Evolutionary conservation across 768 basidiomycete genomes (phyloP), one percentile per base, ranked within the genome.

Genomic region (Galerina marginata): DNA sequence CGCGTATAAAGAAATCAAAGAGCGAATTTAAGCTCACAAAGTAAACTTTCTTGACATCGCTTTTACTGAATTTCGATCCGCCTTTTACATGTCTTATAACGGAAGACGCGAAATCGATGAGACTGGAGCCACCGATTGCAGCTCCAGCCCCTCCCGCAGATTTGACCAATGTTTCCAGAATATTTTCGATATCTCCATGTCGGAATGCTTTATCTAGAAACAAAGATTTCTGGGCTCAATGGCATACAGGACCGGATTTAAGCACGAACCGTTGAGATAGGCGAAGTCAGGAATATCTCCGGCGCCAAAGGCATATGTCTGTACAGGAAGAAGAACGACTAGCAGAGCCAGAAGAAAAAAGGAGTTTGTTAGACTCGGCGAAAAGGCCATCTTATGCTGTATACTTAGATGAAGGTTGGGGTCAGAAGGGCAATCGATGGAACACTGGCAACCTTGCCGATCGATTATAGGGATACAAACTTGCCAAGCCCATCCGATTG

Each of bases 131-230:
- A 11, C 75, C 75, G 23, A 72, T 62, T 11, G 77, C 77, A 26
- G 72, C 74, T 56, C 77, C 75, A 33, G 29, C 29, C 29, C 29
- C 29, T 14, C 84, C 84, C 9, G 79, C 83, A 40, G 79, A 77
- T 69, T 89, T 90, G 53, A 81, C 80, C 6, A 89, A 73, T n/a
- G 78, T 80, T 38, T 82, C 80, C 26, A 91, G 81, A 62, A 88
- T 80, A 67, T 85, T 84, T 75, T 91, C 89, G 50, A 91, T 90
- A 67, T 92, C 90, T 12, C 89, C 88, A 77, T 91, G 89, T 52
- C 89, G 79, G 73, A 87, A 92, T 0, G 90, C 89, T 71, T 88
- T 90, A 71, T 86, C 85, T 85, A 64, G 25, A 46, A 15, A 46
- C 62, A 26, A 46, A 9, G 43, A 20, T 23, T 39, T 37, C 63